Evolutionary conservation across 1,284 basidiomycete genomes (phyloP).

Genomic region (Coniferiporia sulphurascens): DNA sequence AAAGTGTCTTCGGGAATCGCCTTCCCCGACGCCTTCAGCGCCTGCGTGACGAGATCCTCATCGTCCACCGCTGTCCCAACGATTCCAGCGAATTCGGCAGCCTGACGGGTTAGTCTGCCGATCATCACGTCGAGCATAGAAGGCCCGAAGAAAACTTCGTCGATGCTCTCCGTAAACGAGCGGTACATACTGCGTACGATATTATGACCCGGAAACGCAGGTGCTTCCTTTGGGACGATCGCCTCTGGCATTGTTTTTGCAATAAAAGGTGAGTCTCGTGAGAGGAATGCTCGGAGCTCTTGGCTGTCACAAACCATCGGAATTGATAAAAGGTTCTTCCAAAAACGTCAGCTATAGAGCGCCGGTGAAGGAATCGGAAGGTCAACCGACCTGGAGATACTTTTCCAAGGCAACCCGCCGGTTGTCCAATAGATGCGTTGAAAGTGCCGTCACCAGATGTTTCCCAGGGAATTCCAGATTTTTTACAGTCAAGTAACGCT

Average conservation of each 20-base stretch:
- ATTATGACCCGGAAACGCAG: slow-evolving; percentile 60
- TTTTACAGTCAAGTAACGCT: slow-evolving; percentile 62
- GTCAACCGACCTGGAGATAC: slow-evolving; percentile 73
- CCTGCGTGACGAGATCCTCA: slow-evolving; percentile 78
- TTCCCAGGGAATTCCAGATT: slow-evolving; percentile 87
- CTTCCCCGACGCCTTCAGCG: slow-evolving; percentile 65
- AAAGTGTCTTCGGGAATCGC: slow-evolving; percentile 60
- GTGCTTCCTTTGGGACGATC: slow-evolving; percentile 32
- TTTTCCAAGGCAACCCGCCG: slow-evolving; percentile 78
- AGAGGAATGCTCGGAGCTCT: slow-evolving; percentile 83
- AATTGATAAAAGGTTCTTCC: slow-evolving; percentile 68
- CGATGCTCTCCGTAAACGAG: slow-evolving; percentile 86
- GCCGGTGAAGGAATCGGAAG: background rate
- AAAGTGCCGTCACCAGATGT: slow-evolving; percentile 77
- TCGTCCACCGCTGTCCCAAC: slow-evolving; percentile 76
- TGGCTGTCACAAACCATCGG: slow-evolving; percentile 77
- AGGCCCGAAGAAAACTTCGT: slow-evolving; percentile 89
- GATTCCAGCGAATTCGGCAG: slow-evolving; percentile 81
- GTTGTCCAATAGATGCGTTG: slow-evolving; percentile 80
- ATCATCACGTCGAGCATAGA: slow-evolving; percentile 95
- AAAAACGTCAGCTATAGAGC: background rate
- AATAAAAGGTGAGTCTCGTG: slow-evolving; percentile 76
- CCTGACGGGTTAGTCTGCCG: slow-evolving; percentile 80
- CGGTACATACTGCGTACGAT: slow-evolving; percentile 83
- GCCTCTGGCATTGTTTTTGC: slow-evolving; percentile 42